Percentiles rank a stretch among this genome's conserved stretches.
Conservation (phyloP, 345 rosid genomes). For the Theobroma cacao region DNA sequence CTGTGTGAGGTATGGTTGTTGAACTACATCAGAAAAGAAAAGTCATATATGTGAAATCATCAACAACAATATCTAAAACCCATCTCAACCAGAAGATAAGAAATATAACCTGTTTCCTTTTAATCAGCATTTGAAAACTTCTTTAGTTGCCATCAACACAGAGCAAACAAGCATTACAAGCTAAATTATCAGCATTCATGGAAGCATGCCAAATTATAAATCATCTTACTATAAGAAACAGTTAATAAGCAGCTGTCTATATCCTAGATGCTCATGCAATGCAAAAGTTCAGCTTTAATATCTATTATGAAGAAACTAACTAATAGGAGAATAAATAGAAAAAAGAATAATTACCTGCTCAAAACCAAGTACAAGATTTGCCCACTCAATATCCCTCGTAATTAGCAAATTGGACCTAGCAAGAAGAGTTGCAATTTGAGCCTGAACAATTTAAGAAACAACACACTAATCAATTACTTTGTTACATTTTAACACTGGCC, state of each 20-base stretch:
- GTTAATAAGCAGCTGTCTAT: not conserved
- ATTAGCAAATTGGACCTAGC: slow-evolving; percentile 91
- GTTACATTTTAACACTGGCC: not conserved
- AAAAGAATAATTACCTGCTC: slow-evolving; percentile 62
- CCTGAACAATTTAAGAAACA: slow-evolving; percentile 34
- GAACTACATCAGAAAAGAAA: not conserved
- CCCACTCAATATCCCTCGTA: slow-evolving; percentile 99
- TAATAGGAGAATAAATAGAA: too few relatives aligned
- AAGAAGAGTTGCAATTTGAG: slow-evolving; percentile 71
- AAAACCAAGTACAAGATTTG: slow-evolving; percentile 90
- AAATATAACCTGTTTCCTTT: not conserved
- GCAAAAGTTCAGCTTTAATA: not conserved
- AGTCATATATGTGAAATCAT: not conserved
- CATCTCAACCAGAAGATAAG: not conserved
- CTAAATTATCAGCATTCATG: not conserved
- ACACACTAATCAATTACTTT: not conserved
- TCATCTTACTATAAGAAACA: not conserved
- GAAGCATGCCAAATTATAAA: not conserved
- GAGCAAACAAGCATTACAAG: not conserved
- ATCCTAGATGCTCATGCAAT: not conserved
- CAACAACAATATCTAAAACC: not conserved
- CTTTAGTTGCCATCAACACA: not conserved
- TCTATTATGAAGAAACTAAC: not conserved
- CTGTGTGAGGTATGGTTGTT: not conserved
- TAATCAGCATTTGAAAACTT: not conserved